Base-by-base conservation (phyloP, 2,329 filamentous ascomycete genomes). In the Fusarium pseudonygamai region DNA sequence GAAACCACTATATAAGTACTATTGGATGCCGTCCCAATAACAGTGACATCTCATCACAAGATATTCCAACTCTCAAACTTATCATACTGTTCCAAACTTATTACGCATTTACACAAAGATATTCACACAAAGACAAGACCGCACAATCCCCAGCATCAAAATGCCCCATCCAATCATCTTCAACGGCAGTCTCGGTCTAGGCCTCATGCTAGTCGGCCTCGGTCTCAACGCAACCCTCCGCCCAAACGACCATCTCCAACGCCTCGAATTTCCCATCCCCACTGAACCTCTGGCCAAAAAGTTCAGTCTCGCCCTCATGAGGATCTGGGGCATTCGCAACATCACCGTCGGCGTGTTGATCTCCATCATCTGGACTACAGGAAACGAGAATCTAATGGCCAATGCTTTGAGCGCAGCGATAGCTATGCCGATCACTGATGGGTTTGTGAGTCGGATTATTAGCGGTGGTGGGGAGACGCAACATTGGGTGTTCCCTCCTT, bases 171-270 rank as follows among this genome's bases (percentile, higher is more conserved):
- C 67, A 32, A 57, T 69, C 28, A 49, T 63, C 18, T 69, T 69
- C 43, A 69, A 68, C 18, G 28, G 49, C 16, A 40, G 57, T 22
- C 66, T 69, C 10, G 64, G 57, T 1, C 8, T 68, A 8, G 50
- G 50, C 7, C 40, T 70, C 20, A 49, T 65, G 42, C 11, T 69
- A 7, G 22, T 69, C 15, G 24, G 45, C 4, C 65, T 70, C 15
- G 67, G 67, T 18, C 36, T 65, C 22, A 70, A 70, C n/a, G 60
- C 67, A 5, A 64, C n/a, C 5, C 14, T 69, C 36, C 67, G 67
- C 9, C 65, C 65, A 5, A 37, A 70, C 16, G 15, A 49, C 8
- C 60, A 65, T n/a, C 47, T 70, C 9, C 37, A 37, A 11, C 8
- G 10, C 30, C 66, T 70, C 4, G 53, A 65, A 13, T 69, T 70